Evolutionary conservation across 2,329 filamentous ascomycete species (phyloP), one percentile per base, ranked within the genome.

Genomic region (Escovopsis sp.): DNA sequence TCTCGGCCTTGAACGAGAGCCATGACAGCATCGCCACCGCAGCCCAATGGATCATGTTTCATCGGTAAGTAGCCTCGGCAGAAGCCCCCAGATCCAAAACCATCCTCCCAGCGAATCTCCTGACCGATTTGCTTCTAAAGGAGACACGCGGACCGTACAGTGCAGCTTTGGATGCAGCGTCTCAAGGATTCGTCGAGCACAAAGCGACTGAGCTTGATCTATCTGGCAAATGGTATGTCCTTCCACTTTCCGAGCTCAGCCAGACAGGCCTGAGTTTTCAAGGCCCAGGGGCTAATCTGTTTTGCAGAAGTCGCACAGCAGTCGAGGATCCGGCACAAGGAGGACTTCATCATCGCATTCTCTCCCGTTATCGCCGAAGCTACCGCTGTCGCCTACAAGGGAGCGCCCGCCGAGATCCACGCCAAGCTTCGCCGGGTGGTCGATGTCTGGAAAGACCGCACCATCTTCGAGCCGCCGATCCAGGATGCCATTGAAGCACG

Each of bases 1-100:
- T 98, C 41, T 93, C 88, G 29, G 85, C 87, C 35, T 75, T 98
- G 47, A 95, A 94, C 63, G 93, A 98, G 65, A 94, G 87, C 10
- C 89, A 98, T 60, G 91, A 98, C 59, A 93, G 87, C 64, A 96
- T 98, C 56, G 76, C 94, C 46, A 89, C 85, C 31, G 88, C 94
- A 47, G 87, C 91, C 44, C 89, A 96, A 78, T 98, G 93, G 93
- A 91, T 98, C 47, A 93, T 98, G 82, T 98, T 98, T 60, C 89
- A 98, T 65, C 82, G 87, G 87, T 94, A 78, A 39, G 42, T 36
- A 14, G 7, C 13, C 12, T 34, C n/a, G 4, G 15, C 24, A 39
- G 27, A 14, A 7, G 13, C 16, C 20, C 20, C 20, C 20, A 20
- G 20, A 6, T 20, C 20, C 20, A 38, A 38, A 38, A 24, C 25